Conservation (phyloP, 768 basidiomycete species). For the Amanita subjunquillea region DNA sequence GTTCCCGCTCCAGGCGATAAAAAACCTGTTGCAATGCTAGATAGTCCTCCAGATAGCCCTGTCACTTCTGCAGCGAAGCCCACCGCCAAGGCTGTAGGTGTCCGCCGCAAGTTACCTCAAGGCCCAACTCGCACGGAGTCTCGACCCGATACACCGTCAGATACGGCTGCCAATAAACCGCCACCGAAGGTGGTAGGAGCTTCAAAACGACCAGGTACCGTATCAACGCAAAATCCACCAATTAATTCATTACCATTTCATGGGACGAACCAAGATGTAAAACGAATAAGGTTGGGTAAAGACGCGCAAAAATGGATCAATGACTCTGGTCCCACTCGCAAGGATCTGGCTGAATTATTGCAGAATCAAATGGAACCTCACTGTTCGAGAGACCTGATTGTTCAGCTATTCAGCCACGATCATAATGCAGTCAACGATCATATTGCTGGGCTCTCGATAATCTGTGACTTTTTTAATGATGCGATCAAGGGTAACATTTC, state of each 20-base stretch:
- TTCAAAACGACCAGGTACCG: slow-evolving; percentile 33
- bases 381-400: slow-evolving; percentile 63
- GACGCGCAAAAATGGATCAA: slow-evolving; percentile 80
- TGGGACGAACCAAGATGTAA: slow-evolving; percentile 49
- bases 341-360: slow-evolving; percentile 79
- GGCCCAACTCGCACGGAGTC: slow-evolving; percentile 46
- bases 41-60: slow-evolving; percentile 32
- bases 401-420: slow-evolving; percentile 86
- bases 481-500: slow-evolving; percentile 51
- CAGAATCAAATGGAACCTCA: slow-evolving; percentile 89
- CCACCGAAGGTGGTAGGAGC: slow-evolving; percentile 27
- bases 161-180: slow-evolving; percentile 19
- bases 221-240: slow-evolving; percentile 14
- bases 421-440: slow-evolving; percentile 94
- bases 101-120: slow-evolving; percentile 64
- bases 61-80: slow-evolving; percentile 27
- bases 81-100: slow-evolving; percentile 44
- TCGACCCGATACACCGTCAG: slow-evolving; percentile 30
- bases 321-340: slow-evolving; percentile 72
- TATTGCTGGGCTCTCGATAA: slow-evolving; percentile 59
- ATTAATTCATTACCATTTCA: slow-evolving; percentile 33
- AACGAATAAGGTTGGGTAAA: slow-evolving; percentile 57
- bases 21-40: slow-evolving; percentile 15
- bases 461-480: slow-evolving; percentile 67
- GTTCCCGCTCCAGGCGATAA: slow-evolving; percentile 16